These are phyloP conservation scores for Penicillium sp. DNA, from an alignment of 2,329 filamentous ascomycete genomes.

Conservation along the genomic window DNA sequence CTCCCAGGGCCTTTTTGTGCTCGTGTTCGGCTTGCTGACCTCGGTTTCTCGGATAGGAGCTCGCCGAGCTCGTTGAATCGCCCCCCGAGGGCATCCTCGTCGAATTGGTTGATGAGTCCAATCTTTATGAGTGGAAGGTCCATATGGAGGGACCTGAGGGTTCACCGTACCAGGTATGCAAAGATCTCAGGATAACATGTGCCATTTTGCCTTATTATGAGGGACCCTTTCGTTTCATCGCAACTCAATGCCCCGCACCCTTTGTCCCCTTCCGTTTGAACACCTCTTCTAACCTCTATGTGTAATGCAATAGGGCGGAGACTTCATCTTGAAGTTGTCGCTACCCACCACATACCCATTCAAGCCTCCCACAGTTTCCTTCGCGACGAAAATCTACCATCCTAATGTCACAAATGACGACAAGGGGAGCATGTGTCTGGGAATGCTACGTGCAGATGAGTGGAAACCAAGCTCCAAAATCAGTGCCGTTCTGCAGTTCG, in stretches of 20 bases:
- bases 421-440: slow-evolving; percentile 78
- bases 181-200: slow-evolving; percentile 4
- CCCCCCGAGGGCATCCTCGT: slow-evolving; percentile 56
- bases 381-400: slow-evolving; percentile 89
- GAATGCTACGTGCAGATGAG: slow-evolving; percentile 74
- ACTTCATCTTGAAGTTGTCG: slow-evolving; percentile 65
- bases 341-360: slow-evolving; percentile 83
- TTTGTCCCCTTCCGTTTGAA: background rate
- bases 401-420: slow-evolving; percentile 88
- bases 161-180: slow-evolving; percentile 59
- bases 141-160: slow-evolving; percentile 60
- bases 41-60: slow-evolving; percentile 47
- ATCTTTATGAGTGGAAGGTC: slow-evolving; percentile 65
- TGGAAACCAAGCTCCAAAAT: slow-evolving; percentile 89
- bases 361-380: slow-evolving; percentile 74
- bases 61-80: slow-evolving; percentile 52
- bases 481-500: slow-evolving; percentile 67
- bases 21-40: background rate
- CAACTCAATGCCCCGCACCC: background rate
- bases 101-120: slow-evolving; percentile 55
- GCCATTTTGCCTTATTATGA: background rate
- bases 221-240: background rate
- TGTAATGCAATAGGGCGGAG: slow-evolving; percentile 53
- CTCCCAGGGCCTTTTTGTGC: background rate
- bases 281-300: slow-evolving; percentile 3